phyloP scores from a whole-genome alignment of 108 stramenopile species.

The Schizochytrium sp. region DNA sequence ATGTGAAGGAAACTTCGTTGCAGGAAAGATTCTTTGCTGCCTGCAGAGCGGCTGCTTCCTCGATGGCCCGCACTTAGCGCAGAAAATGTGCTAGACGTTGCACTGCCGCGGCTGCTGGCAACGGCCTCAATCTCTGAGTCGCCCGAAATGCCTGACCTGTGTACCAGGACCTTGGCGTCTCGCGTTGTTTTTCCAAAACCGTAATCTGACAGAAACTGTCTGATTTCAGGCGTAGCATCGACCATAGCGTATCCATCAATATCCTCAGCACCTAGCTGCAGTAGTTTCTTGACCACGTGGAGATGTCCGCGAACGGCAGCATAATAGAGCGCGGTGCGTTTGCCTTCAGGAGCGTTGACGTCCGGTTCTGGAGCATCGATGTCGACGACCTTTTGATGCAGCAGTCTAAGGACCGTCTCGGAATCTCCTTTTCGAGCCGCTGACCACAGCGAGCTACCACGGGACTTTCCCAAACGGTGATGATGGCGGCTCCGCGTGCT shows the following conservation, averaged over 20 bases:
- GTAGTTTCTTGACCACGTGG: not conserved
- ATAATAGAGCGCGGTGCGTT: constrained; percentile 11
- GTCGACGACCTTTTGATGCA: not conserved
- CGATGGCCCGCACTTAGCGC: not conserved
- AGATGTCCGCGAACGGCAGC: constrained; percentile 18
- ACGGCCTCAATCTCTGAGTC: constrained; percentile 17
- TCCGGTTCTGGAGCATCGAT: not conserved
- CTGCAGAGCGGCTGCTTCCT: not conserved
- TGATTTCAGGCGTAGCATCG: constrained; percentile 3
- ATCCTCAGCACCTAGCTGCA: constrained; percentile 38
- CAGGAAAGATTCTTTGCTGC: constrained; percentile 2
- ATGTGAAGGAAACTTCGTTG: not conserved
- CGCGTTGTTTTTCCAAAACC: constrained; percentile 31
- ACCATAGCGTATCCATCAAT: constrained; percentile 21
- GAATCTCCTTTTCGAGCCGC: not conserved
- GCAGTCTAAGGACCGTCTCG: not conserved
- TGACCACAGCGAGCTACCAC: not conserved
- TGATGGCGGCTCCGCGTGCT: too few relatives aligned
- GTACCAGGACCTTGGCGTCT: constrained; percentile 27
- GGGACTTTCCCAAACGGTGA: too few relatives aligned
- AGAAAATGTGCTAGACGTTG: not conserved
- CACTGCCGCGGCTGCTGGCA: not conserved
- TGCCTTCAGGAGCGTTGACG: not conserved
- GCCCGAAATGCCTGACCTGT: not conserved
- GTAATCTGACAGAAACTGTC: not conserved